Evolutionary conservation across 148 eudicot genomes (phyloP), one percentile per base, ranked within the genome.

Genomic region (Cornus controversa): DNA sequence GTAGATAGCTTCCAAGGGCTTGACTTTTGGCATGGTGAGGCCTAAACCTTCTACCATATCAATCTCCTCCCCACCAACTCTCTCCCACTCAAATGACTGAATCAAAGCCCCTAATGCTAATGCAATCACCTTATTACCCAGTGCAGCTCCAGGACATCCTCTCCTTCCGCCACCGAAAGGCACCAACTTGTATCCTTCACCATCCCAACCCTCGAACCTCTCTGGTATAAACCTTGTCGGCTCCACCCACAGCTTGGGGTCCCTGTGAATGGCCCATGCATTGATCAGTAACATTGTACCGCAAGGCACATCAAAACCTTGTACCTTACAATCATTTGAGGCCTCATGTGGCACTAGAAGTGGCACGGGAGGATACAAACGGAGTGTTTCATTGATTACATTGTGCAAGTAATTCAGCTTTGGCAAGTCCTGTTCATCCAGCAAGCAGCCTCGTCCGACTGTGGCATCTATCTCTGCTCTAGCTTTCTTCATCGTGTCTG

Each of bases 131-230:
- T 79, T 40, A 10, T 15, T 74, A 0, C 85, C 87, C 26, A 84
- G 22, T 24, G 65, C 75, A 26, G 75, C 72, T 6, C 89, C 89
- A 0, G 85, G 87, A 72, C 89, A 87, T 15, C 67, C 53, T n/a
- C 89, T 68, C 28, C 89, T 75, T 1, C 89, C 87, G 1, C 70
- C 25, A 10, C 87, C 90, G 75, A 82, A 87, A 0, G 90, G 84
- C 70, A 87, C 74, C 57, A 82, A 77, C 54, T 78, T 79, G 73
- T 24, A 81, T 68, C 83, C 86, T 15, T 83, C 73, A 27, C 53
- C 40, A 16, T 77, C 40, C 29, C 23, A 65, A 8, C 83, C 84
- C 5, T 79, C 81, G 40, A 82, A 84, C 34, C 85, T 82, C 67
- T 82, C 85, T 0, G 87, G 90, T 57, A 31, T 84, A 58, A 87